Percentiles rank a stretch among this genome's conserved stretches.
These are phyloP conservation scores for Phytophthora pistaciae DNA, from an alignment of 352 stramenopile species.

Conservation along the genomic window DNA sequence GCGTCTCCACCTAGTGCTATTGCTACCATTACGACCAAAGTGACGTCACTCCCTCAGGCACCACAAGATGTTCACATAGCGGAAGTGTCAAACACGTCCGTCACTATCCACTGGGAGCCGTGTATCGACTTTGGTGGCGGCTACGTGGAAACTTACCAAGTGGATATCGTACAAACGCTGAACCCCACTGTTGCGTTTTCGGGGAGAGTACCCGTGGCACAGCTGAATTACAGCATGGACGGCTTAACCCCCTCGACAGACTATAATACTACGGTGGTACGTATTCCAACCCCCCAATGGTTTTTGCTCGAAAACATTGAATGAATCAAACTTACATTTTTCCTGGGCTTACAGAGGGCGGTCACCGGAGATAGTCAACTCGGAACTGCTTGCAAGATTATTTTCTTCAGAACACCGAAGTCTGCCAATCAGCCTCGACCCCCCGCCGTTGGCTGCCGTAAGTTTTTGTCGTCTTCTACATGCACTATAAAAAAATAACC, in stretches of 20 bases:
- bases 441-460: slow-evolving; percentile 63
- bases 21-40: slow-evolving; percentile 32
- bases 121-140: slow-evolving; percentile 59
- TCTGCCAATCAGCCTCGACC: slow-evolving; percentile 47
- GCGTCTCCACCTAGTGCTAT: slow-evolving; percentile 34
- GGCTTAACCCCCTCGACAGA: slow-evolving; percentile 31
- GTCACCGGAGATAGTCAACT: slow-evolving; percentile 34
- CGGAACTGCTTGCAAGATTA: slow-evolving; percentile 43
- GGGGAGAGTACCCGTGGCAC: slow-evolving; percentile 18
- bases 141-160: slow-evolving; percentile 45
- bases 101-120: slow-evolving; percentile 44
- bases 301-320: background rate
- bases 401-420: slow-evolving; percentile 52
- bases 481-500: background rate
- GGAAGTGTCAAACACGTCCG: slow-evolving; percentile 25
- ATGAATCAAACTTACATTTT: background rate
- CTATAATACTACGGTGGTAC: slow-evolving; percentile 62
- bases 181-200: slow-evolving; percentile 9
- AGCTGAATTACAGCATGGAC: slow-evolving; percentile 31
- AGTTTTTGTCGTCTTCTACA: slow-evolving; percentile 9
- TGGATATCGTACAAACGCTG: slow-evolving; percentile 30
- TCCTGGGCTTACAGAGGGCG: slow-evolving; percentile 27
- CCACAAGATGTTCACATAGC: slow-evolving; percentile 37
- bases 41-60: slow-evolving; percentile 37
- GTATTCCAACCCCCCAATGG: slow-evolving; percentile 5